phyloP scores from a whole-genome alignment of 805 yeast genomes.

The Barnettozyma pratensis region DNA sequence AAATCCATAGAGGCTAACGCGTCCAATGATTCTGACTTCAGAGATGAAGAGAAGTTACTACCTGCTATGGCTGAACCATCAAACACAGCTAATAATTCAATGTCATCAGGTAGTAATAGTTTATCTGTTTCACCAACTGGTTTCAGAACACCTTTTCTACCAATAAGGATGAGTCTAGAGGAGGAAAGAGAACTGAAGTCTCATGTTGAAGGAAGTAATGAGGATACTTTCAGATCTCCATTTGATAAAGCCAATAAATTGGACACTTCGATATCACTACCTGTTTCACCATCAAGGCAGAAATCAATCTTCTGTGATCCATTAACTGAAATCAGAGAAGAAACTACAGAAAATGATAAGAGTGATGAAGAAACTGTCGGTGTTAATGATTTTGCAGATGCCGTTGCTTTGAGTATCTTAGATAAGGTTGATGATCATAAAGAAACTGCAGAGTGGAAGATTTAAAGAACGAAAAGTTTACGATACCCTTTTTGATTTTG shows the following conservation, averaged over 20 bases:
- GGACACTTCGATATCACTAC: slow-evolving; percentile 9
- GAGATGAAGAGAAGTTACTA: slow-evolving; percentile 3
- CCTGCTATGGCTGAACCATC: background rate
- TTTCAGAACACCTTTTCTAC: background rate
- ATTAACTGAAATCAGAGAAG: background rate
- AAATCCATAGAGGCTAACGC: background rate
- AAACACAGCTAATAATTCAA: background rate
- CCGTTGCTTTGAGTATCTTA: slow-evolving; percentile 24
- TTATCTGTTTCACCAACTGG: background rate
- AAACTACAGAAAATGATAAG: background rate
- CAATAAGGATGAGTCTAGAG: background rate
- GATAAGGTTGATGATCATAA: slow-evolving; percentile 20
- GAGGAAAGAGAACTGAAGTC: background rate
- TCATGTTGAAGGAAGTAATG: too few relatives aligned
- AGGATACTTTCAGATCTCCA: background rate
- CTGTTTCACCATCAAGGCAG: slow-evolving; percentile 10
- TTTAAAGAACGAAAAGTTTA: slow-evolving; percentile 2
- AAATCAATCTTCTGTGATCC: slow-evolving; percentile 13
- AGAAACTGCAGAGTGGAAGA: slow-evolving; percentile 20
- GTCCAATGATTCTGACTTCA: background rate
- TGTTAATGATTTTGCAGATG: slow-evolving; percentile 23
- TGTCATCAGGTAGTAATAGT: too few relatives aligned
- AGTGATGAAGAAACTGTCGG: background rate
- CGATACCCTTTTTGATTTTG: background rate
- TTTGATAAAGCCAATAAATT: slow-evolving; percentile 2